Evolutionary conservation across 805 yeast genomes (phyloP), one percentile per base, ranked within the genome.

Genomic region (Cephaloascus fragrans): DNA sequence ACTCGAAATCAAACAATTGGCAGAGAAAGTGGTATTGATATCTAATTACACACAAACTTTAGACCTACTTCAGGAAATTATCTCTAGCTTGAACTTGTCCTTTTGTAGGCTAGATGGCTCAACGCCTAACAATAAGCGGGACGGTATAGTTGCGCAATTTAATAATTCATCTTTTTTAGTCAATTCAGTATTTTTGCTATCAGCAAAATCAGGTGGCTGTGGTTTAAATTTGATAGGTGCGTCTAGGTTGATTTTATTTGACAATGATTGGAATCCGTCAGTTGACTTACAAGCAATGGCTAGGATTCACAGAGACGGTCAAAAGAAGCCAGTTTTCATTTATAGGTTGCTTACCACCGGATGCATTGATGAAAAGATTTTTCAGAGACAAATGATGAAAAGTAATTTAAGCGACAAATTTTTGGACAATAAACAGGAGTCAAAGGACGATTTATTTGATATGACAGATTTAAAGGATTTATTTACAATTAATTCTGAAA

Each of bases 241-340:
- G 0, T 85, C 95, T 1, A 62, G 97, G 19, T 61, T 93, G 32
- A 70, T 93, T 4, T 61, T 93, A 18, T 83, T 85, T 52, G 98
- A 93, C 54, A 86, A 93, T 46, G 97, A 93, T 52, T 93, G 98
- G 98, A 93, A 93, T 46, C 98, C 98, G 0, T 77, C 96, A 0
- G 71, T 81, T 10, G 98, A 93, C 52, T 56, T 83, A 26, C 98
- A 93, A 56, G 95, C 97, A 0, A 85, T 90, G 94, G 95, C 97
- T 1, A 64, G 98, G 45, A 80, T 93, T 4, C 96, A 90, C 53
- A 68, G 98, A 49, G 97, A 90, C 56, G 98, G 98, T 0, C 98
- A 93, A 55, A 73, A 60, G 36, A 71, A 61, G 36, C 86, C 86
- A 0, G 93, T 88, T 9, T 81, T 64, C 52, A 79, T 90, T 23